These are phyloP conservation scores for Neoboletus brunneissimus DNA, from an alignment of 768 basidiomycete genomes.

Conservation along the genomic window DNA sequence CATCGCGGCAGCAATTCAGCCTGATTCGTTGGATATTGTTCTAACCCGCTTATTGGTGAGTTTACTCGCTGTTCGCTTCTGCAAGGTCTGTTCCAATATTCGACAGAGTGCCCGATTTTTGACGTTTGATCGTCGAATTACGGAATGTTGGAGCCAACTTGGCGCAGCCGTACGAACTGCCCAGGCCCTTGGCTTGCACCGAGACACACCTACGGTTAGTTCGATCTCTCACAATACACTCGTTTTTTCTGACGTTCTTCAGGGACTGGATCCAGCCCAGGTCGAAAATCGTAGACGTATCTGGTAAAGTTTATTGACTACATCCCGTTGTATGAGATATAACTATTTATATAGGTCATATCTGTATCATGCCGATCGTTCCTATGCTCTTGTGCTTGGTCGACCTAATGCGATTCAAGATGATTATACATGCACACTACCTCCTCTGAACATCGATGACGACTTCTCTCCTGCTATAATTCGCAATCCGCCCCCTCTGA, in stretches of 20 bases:
- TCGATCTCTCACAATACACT: neutral
- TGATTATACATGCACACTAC: constrained; percentile 79
- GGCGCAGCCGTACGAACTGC: constrained; percentile 92
- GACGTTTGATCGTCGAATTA: constrained; percentile 77
- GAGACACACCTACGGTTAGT: constrained; percentile 82
- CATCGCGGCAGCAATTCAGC: constrained; percentile 92
- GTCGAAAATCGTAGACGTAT: constrained; percentile 89
- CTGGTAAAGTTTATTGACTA: constrained; percentile 49
- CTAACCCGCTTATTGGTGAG: constrained; percentile 77
- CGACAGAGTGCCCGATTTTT: constrained; percentile 66
- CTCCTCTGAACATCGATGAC: constrained; percentile 72
- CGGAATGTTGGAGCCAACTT: constrained; percentile 95
- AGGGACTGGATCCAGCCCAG: constrained; percentile 72
- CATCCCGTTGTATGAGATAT: neutral
- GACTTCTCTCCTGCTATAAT: constrained; percentile 45
- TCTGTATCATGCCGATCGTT: constrained; percentile 90
- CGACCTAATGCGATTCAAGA: constrained; percentile 88
- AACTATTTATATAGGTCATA: constrained; percentile 58
- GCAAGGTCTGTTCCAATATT: constrained; percentile 11
- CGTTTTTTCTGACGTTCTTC: constrained; percentile 7
- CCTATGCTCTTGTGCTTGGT: constrained; percentile 88
- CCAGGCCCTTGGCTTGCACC: constrained; percentile 88
- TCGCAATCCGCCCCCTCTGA: constrained; percentile 54
- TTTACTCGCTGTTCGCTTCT: neutral
- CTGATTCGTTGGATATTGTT: constrained; percentile 91